phyloP scores from a whole-genome alignment of 257 asterid species.

The Datura wrightii region DNA sequence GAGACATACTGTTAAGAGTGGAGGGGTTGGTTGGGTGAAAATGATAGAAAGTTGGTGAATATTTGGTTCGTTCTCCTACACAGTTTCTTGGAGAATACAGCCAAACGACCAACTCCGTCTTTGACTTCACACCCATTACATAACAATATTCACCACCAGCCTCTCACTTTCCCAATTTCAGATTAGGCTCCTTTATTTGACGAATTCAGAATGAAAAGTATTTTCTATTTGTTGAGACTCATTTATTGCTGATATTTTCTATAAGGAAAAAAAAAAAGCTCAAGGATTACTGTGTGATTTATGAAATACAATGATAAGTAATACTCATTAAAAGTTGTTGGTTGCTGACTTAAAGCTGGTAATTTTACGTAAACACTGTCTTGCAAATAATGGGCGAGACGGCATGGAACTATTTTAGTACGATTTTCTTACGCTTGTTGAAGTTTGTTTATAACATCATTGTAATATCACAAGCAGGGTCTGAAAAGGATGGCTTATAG shows the following conservation, averaged over 20 bases:
- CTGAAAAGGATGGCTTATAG: too few species aligned
- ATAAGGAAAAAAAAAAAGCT: background rate
- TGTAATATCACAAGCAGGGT: too few species aligned
- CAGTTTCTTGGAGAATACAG: background rate
- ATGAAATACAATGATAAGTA: background rate
- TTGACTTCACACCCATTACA: conserved; percentile 11
- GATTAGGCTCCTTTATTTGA: background rate
- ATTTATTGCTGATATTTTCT: background rate
- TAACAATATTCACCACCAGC: background rate
- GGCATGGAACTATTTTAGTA: background rate
- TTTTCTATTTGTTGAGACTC: background rate
- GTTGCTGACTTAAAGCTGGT: background rate
- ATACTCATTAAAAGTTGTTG: background rate
- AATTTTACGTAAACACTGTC: background rate
- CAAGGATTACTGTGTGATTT: background rate
- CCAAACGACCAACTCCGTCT: background rate
- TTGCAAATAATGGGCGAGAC: background rate
- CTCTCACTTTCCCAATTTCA: background rate
- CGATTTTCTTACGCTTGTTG: too few species aligned
- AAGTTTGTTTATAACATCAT: background rate
- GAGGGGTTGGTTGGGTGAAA: background rate
- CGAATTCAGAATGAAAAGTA: background rate
- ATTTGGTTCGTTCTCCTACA: background rate
- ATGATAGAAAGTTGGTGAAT: conserved; percentile 26
- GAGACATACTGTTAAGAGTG: background rate